Conservation (phyloP, 768 basidiomycete species). For the Cyclocybe cylindracea region DNA sequence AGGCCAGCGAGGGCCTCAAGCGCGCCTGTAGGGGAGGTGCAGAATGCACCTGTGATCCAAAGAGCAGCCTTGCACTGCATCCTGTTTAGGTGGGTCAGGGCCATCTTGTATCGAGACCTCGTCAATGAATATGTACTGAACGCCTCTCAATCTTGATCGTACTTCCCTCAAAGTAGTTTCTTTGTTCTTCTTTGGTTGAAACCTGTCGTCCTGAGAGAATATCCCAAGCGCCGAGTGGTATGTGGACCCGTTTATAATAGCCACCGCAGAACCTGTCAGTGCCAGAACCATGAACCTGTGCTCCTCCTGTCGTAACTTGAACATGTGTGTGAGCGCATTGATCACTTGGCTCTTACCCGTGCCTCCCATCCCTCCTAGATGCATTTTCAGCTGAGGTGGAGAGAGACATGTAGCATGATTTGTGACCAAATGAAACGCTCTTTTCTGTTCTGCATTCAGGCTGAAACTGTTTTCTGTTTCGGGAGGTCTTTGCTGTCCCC, state of each 20-base stretch:
- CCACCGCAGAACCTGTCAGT: slow-evolving; percentile 34
- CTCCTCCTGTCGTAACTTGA: slow-evolving; percentile 17
- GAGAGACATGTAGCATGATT: slow-evolving; percentile 7
- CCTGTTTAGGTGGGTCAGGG: too few species aligned
- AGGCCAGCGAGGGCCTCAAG: too few species aligned
- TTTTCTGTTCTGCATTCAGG: slow-evolving; percentile 32
- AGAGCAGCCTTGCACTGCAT: too few species aligned
- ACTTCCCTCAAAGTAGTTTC: slow-evolving; percentile 42
- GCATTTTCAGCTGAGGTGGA: slow-evolving; percentile 28
- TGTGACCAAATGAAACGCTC: slow-evolving; percentile 31
- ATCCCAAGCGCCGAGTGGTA: slow-evolving; percentile 36
- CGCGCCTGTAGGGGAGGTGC: too few species aligned
- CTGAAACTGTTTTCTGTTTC: too few species aligned
- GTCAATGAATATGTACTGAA: too few species aligned
- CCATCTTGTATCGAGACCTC: too few species aligned
- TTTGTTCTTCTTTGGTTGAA: slow-evolving; percentile 14
- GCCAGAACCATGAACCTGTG: slow-evolving; percentile 25
- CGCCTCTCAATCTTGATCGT: too few species aligned
- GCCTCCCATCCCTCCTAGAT: slow-evolving; percentile 34
- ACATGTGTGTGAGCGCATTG: slow-evolving; percentile 20
- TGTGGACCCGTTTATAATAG: slow-evolving; percentile 32
- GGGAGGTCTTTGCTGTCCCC: too few species aligned
- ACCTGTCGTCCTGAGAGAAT: background rate
- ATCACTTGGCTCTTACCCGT: too few species aligned
- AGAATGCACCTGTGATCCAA: too few species aligned